phyloP scores from a whole-genome alignment of 768 basidiomycete genomes.

The Rhizopogon roseolus region DNA sequence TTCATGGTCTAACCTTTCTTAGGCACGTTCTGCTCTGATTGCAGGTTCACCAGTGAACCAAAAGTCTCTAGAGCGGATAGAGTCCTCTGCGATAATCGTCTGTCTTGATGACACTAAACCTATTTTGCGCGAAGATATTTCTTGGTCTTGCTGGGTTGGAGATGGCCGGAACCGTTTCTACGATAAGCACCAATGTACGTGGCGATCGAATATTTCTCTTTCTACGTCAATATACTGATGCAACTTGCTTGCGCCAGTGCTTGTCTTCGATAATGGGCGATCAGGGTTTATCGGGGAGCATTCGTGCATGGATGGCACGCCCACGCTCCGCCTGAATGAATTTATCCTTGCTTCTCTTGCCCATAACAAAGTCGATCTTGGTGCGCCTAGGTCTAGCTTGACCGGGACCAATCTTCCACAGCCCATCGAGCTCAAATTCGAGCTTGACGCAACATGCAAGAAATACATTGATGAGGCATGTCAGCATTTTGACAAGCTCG shows the following conservation, averaged over 20 bases:
- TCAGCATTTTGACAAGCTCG: constrained; percentile 67
- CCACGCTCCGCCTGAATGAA: constrained; percentile 93
- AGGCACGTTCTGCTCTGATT: constrained; percentile 61
- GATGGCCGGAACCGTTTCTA: constrained; percentile 90
- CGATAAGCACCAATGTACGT: constrained; percentile 92
- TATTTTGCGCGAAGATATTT: constrained; percentile 74
- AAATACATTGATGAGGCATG: constrained; percentile 55
- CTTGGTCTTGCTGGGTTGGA: constrained; percentile 84
- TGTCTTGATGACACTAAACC: constrained; percentile 83
- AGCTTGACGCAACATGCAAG: constrained; percentile 50
- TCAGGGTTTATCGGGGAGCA: constrained; percentile 91
- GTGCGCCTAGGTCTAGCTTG: constrained; percentile 37
- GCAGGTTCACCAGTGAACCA: constrained; percentile 63
- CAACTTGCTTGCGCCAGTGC: constrained; percentile 44
- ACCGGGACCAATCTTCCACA: constrained; percentile 38
- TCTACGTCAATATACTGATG: constrained; percentile 1
- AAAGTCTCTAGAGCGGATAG: constrained; percentile 68
- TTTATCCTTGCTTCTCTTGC: constrained; percentile 79
- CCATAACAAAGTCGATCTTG: constrained; percentile 71
- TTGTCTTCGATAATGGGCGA: constrained; percentile 93
- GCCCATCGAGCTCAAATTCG: constrained; percentile 70
- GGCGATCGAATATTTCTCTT: neutral
- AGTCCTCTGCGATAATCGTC: constrained; percentile 85
- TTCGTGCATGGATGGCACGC: constrained; percentile 91
- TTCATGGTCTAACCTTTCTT: neutral